Base-by-base conservation (phyloP, 345 rosid species). In the Ceriops decandra region DNA sequence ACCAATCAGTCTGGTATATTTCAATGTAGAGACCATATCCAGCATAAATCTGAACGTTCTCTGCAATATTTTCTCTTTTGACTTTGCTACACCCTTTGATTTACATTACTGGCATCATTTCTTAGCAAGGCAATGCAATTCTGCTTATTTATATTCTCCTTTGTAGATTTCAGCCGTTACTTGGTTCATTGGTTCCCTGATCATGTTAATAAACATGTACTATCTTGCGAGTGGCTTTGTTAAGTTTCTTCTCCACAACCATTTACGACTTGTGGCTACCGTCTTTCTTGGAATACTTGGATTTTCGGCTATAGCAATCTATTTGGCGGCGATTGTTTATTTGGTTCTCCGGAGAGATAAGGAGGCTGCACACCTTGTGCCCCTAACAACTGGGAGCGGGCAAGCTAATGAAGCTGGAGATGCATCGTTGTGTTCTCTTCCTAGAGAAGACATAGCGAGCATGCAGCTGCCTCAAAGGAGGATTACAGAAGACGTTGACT, bases 151-250 rank as follows among this genome's bases (percentile, higher is more conserved):
- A 4, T 19, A 53, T 56, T 16, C 6, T 22, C 35, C 6, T 68
- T 33, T 36, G 54, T 82, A 91, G 97, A 79, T 86, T 70, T 76
- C 96, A 65, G 72, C 82, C 30, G n/a, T 88, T 70, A 91, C 98
- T 4, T 89, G 96, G 97, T 49, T 82, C 74, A 85, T 91, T 42
- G 96, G 96, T 64, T 79, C 81, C 28, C 74, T 91, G 69, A 87
- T 93, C 35, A 91, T 88, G 95, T 79, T 82, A 38, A 93, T 89
- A 67, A 91, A 93, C 69, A 64, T 93, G 57, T 93, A 84, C 75
- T 91, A 86, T 68, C 80, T 89, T 1, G 81, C 69, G 10, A 70
- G 83, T 35, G 82, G 86, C 61, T 91, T 91, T 80, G 64, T 86
- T 70, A 78, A 85, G 53, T 68, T 89, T 66, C 87, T 93, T 63